Conservation (phyloP, 768 basidiomycete species). For the Mycena maculata region DNA sequence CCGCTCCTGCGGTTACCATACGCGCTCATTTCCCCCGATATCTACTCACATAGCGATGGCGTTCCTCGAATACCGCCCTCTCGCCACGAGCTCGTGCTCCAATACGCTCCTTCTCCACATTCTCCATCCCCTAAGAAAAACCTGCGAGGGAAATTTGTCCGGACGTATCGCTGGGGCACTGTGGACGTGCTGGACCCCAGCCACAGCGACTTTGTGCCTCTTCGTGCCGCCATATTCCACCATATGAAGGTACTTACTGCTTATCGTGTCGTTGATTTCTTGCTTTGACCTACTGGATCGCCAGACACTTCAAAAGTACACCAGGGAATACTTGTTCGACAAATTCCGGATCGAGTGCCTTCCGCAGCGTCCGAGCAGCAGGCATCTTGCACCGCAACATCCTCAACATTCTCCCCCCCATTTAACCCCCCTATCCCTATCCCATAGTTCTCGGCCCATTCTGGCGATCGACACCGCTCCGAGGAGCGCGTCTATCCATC, state of each 20-base stretch:
- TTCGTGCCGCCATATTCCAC: constrained; percentile 85
- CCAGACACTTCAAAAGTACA: constrained; percentile 88
- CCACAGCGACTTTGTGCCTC: constrained; percentile 84
- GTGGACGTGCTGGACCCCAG: constrained; percentile 82
- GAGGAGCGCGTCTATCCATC: constrained; percentile 54
- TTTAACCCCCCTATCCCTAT: constrained; percentile 57
- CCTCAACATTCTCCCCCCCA: constrained; percentile 51
- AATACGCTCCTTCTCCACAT: constrained; percentile 73
- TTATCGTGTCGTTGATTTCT: constrained; percentile 34
- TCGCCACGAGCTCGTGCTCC: constrained; percentile 78
- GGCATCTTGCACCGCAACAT: constrained; percentile 59
- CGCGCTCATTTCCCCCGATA: constrained; percentile 85
- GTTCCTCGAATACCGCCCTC: constrained; percentile 67
- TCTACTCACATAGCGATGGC: constrained; percentile 87
- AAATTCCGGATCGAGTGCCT: constrained; percentile 75
- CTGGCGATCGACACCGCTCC: constrained; percentile 73
- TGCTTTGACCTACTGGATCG: constrained; percentile 27
- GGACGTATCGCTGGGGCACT: constrained; percentile 86
- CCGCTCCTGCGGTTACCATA: constrained; percentile 80
- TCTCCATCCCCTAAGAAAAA: constrained; percentile 58
- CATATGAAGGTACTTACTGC: constrained; percentile 81
- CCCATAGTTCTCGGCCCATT: constrained; percentile 64
- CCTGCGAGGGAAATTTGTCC: constrained; percentile 70
- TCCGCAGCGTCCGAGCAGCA: constrained; percentile 58
- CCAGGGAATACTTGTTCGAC: constrained; percentile 83